Evolutionary conservation across 805 yeast genomes (phyloP), one percentile per base, ranked within the genome.

Genomic region (Wickerhamomyces subpelliculosus): DNA sequence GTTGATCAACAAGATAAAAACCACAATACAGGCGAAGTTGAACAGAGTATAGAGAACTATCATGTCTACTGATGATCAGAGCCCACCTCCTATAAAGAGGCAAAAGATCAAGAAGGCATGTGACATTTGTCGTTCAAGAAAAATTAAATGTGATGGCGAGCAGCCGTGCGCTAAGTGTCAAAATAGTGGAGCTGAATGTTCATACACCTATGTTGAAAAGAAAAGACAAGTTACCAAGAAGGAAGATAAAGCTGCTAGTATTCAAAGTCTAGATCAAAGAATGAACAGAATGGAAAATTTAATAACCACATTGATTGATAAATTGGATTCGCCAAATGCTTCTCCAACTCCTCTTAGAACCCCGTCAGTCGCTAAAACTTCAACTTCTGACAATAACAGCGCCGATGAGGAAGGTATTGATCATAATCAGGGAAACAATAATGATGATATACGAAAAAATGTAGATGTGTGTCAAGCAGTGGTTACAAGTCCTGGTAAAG

Each of bases 91-190:
- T 3, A 16, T 8, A 10, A 29, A 29, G 32, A 29, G 32, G 32
- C 32, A 29, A 29, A 29, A 29, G 32, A 29, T 29, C 32, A 29
- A 19, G 16, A 62, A 65, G 36, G 75, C 76, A 5, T 72, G 76
- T 49, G 75, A 71, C 45, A 61, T 57, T 27, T 72, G 77, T 37
- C 58, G 93, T 13, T 74, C 76, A 51, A 78, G 83, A 54, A 84
- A 84, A 56, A 86, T 84, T 42, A 82, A 81, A 54, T 84, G 93
- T 58, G 90, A 84, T 51, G 90, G 89, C 9, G 75, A 74, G 46
- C 81, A 73, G 48, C 93, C 90, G 1, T 84, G 90, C 55, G 75
- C 78, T 20, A 87, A 82, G 49, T 88, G 96, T 52, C 77, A 90
- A 3, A 89, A 82, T 55, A 75, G 81, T 23, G 82, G 80, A 53